These are phyloP conservation scores for Metarhizium anisopliae DNA, from an alignment of 2,329 filamentous ascomycete species.

Conservation along the genomic window DNA sequence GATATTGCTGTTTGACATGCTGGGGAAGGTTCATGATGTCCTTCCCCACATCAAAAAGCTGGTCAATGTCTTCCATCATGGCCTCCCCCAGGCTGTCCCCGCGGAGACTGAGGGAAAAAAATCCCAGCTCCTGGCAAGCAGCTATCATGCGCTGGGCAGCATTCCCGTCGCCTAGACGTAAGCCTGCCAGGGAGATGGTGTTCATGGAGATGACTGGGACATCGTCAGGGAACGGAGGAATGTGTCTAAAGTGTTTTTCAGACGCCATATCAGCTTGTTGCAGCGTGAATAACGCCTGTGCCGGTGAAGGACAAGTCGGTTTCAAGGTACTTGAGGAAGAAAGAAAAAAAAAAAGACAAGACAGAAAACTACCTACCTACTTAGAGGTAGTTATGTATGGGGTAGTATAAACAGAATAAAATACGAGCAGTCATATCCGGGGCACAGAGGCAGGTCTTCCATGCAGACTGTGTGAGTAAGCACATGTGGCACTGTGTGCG, in stretches of 20 bases:
- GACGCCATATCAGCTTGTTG: not conserved
- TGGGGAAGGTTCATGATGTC: constrained; percentile 1
- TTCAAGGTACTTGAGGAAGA: too few species aligned
- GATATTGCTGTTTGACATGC: constrained; percentile 1
- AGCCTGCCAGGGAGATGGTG: not conserved
- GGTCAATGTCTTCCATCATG: not conserved
- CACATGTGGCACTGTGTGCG: too few species aligned
- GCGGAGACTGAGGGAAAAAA: not conserved
- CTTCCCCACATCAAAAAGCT: not conserved
- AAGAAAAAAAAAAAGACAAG: too few species aligned
- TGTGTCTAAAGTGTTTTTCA: not conserved
- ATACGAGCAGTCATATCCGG: too few species aligned
- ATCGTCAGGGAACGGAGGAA: not conserved
- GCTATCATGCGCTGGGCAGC: not conserved
- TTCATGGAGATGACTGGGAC: not conserved
- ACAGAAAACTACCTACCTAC: too few species aligned
- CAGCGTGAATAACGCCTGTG: too few species aligned
- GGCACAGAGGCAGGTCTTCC: too few species aligned
- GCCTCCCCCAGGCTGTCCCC: not conserved
- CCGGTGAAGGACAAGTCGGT: too few species aligned
- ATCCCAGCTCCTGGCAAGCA: not conserved
- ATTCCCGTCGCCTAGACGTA: not conserved
- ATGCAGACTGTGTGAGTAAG: too few species aligned
- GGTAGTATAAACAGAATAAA: too few species aligned
- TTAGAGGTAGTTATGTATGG: too few species aligned